Conservation (phyloP, 2,329 filamentous ascomycete species). For the Pseudogymnoascus sp. region DNA sequence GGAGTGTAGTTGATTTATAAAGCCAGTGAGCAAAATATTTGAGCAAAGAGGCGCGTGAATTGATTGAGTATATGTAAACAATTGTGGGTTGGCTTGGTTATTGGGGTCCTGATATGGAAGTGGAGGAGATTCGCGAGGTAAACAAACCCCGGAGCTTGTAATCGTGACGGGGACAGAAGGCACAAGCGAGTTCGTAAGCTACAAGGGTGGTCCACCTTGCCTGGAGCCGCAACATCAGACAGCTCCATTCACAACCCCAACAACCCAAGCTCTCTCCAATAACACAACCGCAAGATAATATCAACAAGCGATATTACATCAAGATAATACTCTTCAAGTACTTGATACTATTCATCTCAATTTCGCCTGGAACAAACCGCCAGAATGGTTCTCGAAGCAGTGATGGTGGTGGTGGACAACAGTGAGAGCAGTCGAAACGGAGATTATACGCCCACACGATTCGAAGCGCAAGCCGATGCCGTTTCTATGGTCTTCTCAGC, state of each 20-base stretch:
- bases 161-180: background rate
- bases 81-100: background rate
- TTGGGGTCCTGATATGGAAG: background rate
- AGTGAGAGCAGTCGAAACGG: slow-evolving; percentile 98
- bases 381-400: slow-evolving; percentile 97
- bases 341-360: background rate
- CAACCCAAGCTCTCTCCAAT: slow-evolving; percentile 1
- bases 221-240: slow-evolving; percentile 5
- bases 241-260: slow-evolving; percentile 11
- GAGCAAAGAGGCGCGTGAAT: background rate
- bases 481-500: slow-evolving; percentile 92
- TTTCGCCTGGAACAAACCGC: slow-evolving; percentile 24
- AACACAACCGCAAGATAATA: background rate
- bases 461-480: slow-evolving; percentile 91
- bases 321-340: background rate
- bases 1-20: slow-evolving; percentile 11
- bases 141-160: slow-evolving; percentile 3
- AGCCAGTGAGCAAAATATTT: background rate
- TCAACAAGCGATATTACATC: background rate
- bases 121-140: background rate
- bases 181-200: slow-evolving; percentile 9
- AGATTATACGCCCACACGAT: slow-evolving; percentile 83
- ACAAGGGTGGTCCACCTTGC: background rate
- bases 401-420: slow-evolving; percentile 99
- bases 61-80: background rate